These are phyloP conservation scores for Knoxdaviesia proteae DNA, from an alignment of 2,329 filamentous ascomycete species.

Conservation along the genomic window DNA sequence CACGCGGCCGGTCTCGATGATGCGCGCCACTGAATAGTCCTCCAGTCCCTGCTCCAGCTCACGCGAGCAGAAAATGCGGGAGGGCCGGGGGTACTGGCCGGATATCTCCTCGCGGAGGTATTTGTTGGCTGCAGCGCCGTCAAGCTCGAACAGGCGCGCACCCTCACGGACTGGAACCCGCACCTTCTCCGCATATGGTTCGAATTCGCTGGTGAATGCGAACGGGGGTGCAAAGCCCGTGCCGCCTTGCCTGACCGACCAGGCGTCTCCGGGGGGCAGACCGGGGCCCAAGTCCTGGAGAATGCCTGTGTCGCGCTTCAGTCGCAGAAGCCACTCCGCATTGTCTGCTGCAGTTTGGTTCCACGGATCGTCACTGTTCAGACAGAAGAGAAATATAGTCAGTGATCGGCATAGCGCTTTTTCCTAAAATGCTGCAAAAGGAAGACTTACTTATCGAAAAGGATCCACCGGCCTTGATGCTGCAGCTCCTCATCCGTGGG, in stretches of 20 bases:
- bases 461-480: slow-evolving; percentile 40
- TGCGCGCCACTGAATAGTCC: slow-evolving; percentile 22
- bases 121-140: slow-evolving; percentile 23
- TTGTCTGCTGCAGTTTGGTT: slow-evolving; percentile 45
- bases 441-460: slow-evolving; percentile 35
- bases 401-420: background rate
- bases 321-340: slow-evolving; percentile 39
- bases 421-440: background rate
- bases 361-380: slow-evolving; percentile 36
- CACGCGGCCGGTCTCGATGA: slow-evolving; percentile 17
- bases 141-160: slow-evolving; percentile 20
- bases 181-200: slow-evolving; percentile 4
- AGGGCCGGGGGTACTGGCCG: slow-evolving; percentile 22
- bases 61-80: slow-evolving; percentile 33
- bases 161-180: slow-evolving; percentile 14
- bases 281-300: slow-evolving; percentile 28
- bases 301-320: slow-evolving; percentile 37
- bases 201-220: slow-evolving; percentile 7
- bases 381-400: background rate
- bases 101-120: slow-evolving; percentile 22
- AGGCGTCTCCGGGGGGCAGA: slow-evolving; percentile 18
- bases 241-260: slow-evolving; percentile 28
- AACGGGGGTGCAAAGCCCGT: slow-evolving; percentile 36
- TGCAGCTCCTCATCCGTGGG: slow-evolving; percentile 41
- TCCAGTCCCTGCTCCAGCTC: slow-evolving; percentile 34